These are phyloP conservation scores for Aspergillus puulaauensis DNA, from an alignment of 2,329 filamentous ascomycete species.

Conservation along the genomic window DNA sequence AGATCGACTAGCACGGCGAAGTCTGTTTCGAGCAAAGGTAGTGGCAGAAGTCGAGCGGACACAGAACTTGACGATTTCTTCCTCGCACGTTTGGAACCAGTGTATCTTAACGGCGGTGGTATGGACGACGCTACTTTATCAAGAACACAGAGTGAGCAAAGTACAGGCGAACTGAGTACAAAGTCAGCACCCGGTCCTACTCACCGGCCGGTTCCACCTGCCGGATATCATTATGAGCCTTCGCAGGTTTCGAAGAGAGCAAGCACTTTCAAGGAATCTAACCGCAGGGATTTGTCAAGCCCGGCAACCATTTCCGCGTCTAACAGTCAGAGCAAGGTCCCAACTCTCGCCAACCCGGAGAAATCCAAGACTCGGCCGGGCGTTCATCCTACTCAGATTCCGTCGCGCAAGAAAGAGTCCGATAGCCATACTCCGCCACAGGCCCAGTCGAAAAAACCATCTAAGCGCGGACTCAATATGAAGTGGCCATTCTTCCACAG, in stretches of 20 bases:
- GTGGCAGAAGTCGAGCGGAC: conserved; percentile 40
- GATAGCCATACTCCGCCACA: background rate
- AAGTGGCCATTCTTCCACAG: conserved; percentile 62
- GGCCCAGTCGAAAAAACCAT: conserved; percentile 20
- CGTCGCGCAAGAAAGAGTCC: background rate
- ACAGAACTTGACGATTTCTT: conserved; percentile 51
- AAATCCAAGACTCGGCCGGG: background rate
- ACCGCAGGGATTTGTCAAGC: conserved; percentile 5
- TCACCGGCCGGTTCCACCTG: conserved; percentile 21
- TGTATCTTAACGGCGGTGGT: conserved; percentile 50
- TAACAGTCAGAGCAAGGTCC: background rate
- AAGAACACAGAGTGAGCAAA: conserved; percentile 43
- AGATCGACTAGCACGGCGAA: conserved; percentile 43
- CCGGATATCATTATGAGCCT: conserved; percentile 35
- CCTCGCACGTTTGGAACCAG: conserved; percentile 47
- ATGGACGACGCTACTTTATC: conserved; percentile 32
- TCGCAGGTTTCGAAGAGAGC: conserved; percentile 27
- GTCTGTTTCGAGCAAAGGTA: conserved; percentile 42
- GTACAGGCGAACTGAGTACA: conserved; percentile 34
- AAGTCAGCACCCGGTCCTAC: conserved; percentile 27
- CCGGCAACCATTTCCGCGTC: background rate
- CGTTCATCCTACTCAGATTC: background rate
- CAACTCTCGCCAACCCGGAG: background rate
- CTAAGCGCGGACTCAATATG: conserved; percentile 36
- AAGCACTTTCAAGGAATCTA: background rate